These are phyloP conservation scores for Arthromyces matolae DNA, from an alignment of 768 basidiomycete species.

Conservation along the genomic window DNA sequence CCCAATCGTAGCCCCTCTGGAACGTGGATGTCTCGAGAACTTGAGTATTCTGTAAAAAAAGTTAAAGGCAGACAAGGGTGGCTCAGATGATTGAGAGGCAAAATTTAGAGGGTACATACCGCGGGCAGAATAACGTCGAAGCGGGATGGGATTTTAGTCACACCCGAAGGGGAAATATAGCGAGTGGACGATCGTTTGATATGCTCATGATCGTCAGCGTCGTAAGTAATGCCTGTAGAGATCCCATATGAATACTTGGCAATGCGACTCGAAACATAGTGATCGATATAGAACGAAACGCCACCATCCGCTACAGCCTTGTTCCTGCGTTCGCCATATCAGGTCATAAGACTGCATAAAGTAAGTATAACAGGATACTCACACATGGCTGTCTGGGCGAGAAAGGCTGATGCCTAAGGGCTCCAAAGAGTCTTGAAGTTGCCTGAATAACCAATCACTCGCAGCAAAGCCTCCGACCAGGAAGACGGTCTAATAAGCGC, in stretches of 20 bases:
- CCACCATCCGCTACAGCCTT: slow-evolving; percentile 31
- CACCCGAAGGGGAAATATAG: no score
- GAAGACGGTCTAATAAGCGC: slow-evolving; percentile 31
- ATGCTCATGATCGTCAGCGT: slow-evolving; percentile 22
- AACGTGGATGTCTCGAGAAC: no score
- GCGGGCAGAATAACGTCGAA: no score
- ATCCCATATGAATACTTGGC: slow-evolving; percentile 26
- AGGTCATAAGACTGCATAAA: background rate
- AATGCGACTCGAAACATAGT: slow-evolving; percentile 22
- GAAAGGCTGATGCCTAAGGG: slow-evolving; percentile 37
- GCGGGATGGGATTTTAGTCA: no score
- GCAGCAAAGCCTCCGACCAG: slow-evolving; percentile 62
- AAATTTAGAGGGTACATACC: no score
- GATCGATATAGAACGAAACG: slow-evolving; percentile 26
- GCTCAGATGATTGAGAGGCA: no score
- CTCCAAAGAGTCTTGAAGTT: slow-evolving; percentile 36
- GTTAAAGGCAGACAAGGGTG: no score
- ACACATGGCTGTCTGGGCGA: slow-evolving; percentile 55
- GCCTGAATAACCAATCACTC: slow-evolving; percentile 47
- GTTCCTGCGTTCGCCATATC: slow-evolving; percentile 15
- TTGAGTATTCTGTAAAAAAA: no score
- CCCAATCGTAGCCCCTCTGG: no score
- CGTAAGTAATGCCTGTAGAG: background rate
- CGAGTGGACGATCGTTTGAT: slow-evolving; percentile 1
- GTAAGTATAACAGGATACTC: slow-evolving; percentile 17